Conservation (phyloP, 2,329 filamentous ascomycete genomes). For the Beauveria sp. region DNA sequence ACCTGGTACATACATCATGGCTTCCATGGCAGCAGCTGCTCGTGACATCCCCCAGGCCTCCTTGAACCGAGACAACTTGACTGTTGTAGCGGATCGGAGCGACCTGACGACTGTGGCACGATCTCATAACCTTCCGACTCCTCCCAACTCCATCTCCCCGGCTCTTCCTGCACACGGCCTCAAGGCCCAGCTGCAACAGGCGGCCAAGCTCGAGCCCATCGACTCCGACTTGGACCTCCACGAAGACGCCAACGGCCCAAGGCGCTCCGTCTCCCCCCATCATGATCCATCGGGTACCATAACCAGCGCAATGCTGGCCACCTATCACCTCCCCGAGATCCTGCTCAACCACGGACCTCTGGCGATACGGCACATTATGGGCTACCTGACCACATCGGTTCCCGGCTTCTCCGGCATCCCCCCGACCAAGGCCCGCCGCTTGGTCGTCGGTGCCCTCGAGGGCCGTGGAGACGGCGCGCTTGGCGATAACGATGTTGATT, state of each 20-base stretch:
- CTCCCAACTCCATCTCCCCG: slow-evolving; percentile 91
- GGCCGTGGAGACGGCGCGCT: slow-evolving; percentile 58
- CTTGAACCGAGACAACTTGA: slow-evolving; percentile 60
- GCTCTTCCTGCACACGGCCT: slow-evolving; percentile 74
- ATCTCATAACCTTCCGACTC: slow-evolving; percentile 68
- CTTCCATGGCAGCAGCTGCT: slow-evolving; percentile 58
- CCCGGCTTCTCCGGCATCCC: slow-evolving; percentile 87
- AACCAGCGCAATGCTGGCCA: slow-evolving; percentile 76
- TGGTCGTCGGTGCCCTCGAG: slow-evolving; percentile 89
- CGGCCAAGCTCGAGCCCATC: slow-evolving; percentile 54
- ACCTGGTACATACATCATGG: slow-evolving; percentile 46
- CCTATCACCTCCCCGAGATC: slow-evolving; percentile 84
- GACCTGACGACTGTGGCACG: slow-evolving; percentile 53
- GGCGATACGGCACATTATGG: slow-evolving; percentile 92
- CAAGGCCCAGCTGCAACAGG: slow-evolving; percentile 57
- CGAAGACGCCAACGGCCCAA: slow-evolving; percentile 37
- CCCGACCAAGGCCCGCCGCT: slow-evolving; percentile 78
- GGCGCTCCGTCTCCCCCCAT: slow-evolving; percentile 36
- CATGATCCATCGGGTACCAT: slow-evolving; percentile 74
- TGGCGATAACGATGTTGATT: slow-evolving; percentile 66
- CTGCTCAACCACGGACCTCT: slow-evolving; percentile 82
- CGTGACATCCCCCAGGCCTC: slow-evolving; percentile 59
- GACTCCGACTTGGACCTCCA: slow-evolving; percentile 86
- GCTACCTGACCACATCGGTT: slow-evolving; percentile 84
- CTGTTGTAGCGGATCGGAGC: slow-evolving; percentile 62